A percentile compares a stretch with the other conserved stretches of the same genome.
Evolutionary conservation across 2,329 filamentous ascomycete species (phyloP).

Genomic region (Meredithiella fracta): DNA sequence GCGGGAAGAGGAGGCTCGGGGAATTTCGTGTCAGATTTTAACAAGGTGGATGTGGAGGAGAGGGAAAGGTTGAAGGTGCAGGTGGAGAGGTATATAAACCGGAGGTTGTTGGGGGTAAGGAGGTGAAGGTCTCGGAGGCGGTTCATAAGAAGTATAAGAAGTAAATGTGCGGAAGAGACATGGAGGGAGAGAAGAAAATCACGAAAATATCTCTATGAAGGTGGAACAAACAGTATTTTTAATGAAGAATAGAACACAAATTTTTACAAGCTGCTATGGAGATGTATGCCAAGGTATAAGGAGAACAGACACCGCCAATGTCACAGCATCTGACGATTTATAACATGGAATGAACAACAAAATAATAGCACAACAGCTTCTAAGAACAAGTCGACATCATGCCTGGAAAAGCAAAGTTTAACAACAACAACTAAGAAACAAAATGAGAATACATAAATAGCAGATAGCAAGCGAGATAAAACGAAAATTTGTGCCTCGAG

Average conservation of each 20-base stretch:
- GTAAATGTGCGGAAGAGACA: too few species aligned
- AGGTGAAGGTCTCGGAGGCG: too few species aligned
- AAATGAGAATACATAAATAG: constrained; percentile 3
- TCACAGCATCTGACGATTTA: background rate
- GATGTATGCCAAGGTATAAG: background rate
- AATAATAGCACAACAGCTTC: background rate
- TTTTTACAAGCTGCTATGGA: background rate
- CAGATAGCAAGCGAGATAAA: background rate
- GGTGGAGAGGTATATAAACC: too few species aligned
- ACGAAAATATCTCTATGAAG: too few species aligned
- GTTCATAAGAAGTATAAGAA: too few species aligned
- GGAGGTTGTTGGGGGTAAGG: too few species aligned
- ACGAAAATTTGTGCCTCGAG: background rate
- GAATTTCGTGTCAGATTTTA: too few species aligned
- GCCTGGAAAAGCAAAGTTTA: background rate
- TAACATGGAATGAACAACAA: background rate
- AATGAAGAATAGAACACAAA: background rate
- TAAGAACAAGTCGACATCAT: background rate
- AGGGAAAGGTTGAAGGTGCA: too few species aligned
- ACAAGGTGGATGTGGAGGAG: too few species aligned
- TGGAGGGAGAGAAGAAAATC: too few species aligned
- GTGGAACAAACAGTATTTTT: background rate
- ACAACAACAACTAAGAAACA: background rate
- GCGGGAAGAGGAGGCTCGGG: too few species aligned
- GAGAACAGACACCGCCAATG: background rate